These are phyloP conservation scores for Chlamydomonas urium DNA, from an alignment of 139 green algal genomes.

Conservation along the genomic window DNA sequence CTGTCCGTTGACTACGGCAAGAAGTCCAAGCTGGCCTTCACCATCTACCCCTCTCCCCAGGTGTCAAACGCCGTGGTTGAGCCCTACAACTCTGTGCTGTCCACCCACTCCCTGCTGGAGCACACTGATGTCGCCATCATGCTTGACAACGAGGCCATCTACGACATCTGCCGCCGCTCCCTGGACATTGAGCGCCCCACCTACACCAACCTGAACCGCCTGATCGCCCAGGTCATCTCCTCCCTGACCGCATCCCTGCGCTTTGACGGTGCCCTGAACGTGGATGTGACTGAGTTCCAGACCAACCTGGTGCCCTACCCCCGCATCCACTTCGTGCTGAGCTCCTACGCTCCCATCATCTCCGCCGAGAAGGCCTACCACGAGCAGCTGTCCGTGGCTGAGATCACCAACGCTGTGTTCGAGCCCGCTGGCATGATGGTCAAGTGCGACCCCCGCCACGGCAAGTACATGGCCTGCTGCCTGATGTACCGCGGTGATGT, in stretches of 20 bases:
- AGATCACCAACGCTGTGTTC: slow-evolving; percentile 97
- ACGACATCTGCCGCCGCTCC: slow-evolving; percentile 96
- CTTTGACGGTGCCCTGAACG: slow-evolving; percentile 95
- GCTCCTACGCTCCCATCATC: slow-evolving; percentile 95
- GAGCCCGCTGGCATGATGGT: slow-evolving; percentile 97
- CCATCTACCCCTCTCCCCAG: slow-evolving; percentile 89
- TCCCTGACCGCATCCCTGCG: slow-evolving; percentile 92
- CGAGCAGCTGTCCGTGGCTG: slow-evolving; percentile 95
- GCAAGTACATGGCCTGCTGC: slow-evolving; percentile 99
- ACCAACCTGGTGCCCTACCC: slow-evolving; percentile 99
- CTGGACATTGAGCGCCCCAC: slow-evolving; percentile 87
- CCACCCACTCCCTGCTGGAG: slow-evolving; percentile 95
- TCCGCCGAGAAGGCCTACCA: slow-evolving; percentile 99
- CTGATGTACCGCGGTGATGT: slow-evolving; percentile 99
- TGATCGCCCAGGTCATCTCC: slow-evolving; percentile 88
- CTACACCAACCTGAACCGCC: slow-evolving; percentile 95
- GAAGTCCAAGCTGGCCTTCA: slow-evolving; percentile 99
- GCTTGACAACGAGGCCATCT: slow-evolving; percentile 97
- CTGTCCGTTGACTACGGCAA: slow-evolving; percentile 99
- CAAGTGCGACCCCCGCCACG: slow-evolving; percentile 95
- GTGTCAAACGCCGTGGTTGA: slow-evolving; percentile 93
- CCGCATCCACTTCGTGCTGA: slow-evolving; percentile 99
- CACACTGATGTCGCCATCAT: slow-evolving; percentile 97
- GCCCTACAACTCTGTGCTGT: slow-evolving; percentile 96
- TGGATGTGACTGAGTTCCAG: slow-evolving; percentile 98